A percentile compares a stretch with the other conserved stretches of the same genome.
Conservation (phyloP, 2,329 filamentous ascomycete genomes). For the Fusarium nodosum region DNA sequence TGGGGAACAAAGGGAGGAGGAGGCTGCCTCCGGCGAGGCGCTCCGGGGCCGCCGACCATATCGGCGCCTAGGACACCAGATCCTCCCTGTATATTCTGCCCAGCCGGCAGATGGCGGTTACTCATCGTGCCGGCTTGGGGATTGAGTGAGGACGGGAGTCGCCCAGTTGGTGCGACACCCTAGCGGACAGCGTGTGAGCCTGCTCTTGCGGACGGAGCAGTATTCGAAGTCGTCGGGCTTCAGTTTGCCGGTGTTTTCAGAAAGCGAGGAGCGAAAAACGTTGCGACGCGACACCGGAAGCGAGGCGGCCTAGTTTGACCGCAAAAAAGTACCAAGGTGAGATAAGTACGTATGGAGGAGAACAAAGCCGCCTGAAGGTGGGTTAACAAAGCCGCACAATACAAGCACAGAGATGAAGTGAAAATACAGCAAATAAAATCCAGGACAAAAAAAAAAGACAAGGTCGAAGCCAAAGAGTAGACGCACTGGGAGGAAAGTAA, state of each 20-base stretch:
- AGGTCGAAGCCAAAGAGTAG: constrained; percentile 35
- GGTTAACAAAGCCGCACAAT: constrained; percentile 32
- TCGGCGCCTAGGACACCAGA: constrained; percentile 54
- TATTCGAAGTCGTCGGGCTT: constrained; percentile 34
- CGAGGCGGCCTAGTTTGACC: constrained; percentile 32
- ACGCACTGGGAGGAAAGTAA: constrained; percentile 33
- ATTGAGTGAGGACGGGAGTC: constrained; percentile 53
- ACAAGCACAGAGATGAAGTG: constrained; percentile 25
- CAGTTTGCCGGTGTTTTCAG: constrained; percentile 42
- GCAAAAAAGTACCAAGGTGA: constrained; percentile 31
- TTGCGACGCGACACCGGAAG: constrained; percentile 45
- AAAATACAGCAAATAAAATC: constrained; percentile 19
- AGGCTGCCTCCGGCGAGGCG: constrained; percentile 57
- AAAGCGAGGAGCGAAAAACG: constrained; percentile 15
- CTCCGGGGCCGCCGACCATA: constrained; percentile 55
- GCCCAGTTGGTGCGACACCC: constrained; percentile 55
- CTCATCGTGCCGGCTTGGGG: constrained; percentile 82
- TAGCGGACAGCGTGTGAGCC: constrained; percentile 41
- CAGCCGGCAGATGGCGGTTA: constrained; percentile 81
- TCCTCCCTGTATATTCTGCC: constrained; percentile 71
- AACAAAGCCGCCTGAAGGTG: constrained; percentile 29
- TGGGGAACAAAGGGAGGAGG: constrained; percentile 57
- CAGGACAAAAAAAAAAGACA: constrained; percentile 20
- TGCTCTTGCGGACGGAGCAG: constrained; percentile 33
- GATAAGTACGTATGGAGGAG: constrained; percentile 29